phyloP scores from a whole-genome alignment of 768 basidiomycete genomes.

The Tylopilus intermedius region DNA sequence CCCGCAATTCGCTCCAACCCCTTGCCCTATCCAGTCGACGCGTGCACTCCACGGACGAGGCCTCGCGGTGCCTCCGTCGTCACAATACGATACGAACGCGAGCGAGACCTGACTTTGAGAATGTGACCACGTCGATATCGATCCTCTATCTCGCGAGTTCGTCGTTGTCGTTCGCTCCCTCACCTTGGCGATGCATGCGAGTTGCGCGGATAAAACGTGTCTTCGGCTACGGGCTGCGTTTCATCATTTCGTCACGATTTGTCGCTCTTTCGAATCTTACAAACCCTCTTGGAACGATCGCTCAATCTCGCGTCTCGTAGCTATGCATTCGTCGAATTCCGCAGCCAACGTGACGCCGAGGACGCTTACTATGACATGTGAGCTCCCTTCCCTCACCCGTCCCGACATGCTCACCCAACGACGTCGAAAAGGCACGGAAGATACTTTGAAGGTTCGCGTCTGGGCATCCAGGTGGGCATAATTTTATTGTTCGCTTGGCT shows the following conservation, averaged over 20 bases:
- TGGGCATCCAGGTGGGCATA: constrained; percentile 64
- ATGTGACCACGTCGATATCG: constrained; percentile 26
- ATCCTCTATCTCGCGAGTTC: constrained; percentile 29
- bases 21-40: constrained; percentile 36
- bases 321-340: constrained; percentile 85
- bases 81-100: constrained; percentile 27
- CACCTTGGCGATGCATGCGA: constrained; percentile 24
- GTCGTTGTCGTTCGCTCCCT: constrained; percentile 26
- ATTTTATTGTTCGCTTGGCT: background rate
- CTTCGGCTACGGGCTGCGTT: constrained; percentile 23
- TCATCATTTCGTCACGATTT: constrained; percentile 30
- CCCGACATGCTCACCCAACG: constrained; percentile 10
- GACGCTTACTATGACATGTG: constrained; percentile 84
- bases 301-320: constrained; percentile 63
- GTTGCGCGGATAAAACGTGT: constrained; percentile 27
- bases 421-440: constrained; percentile 59
- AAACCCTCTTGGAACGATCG: constrained; percentile 37
- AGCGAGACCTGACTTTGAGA: constrained; percentile 22
- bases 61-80: constrained; percentile 22
- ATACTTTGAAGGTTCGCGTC: constrained; percentile 65
- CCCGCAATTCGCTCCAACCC: constrained; percentile 23
- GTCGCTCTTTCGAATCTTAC: constrained; percentile 35
- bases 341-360: constrained; percentile 71
- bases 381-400: constrained; percentile 21
- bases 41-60: constrained; percentile 32